Conservation (phyloP, 1,284 basidiomycete genomes). For the Melampsora abietis-canadensis region DNA sequence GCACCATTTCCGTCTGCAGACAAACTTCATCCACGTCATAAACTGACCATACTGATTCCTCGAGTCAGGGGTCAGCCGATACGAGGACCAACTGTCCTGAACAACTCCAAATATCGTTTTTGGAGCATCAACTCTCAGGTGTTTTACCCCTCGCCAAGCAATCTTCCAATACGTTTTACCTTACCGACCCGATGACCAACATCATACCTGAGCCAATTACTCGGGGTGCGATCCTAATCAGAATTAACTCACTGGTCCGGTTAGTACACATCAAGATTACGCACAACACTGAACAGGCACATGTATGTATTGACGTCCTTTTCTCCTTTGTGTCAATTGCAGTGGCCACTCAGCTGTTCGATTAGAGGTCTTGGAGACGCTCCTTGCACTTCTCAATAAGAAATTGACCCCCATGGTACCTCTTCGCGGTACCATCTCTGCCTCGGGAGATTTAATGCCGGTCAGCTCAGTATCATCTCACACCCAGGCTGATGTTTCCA, state of each 20-base stretch:
- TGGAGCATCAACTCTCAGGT: conserved; percentile 74
- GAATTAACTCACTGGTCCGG: conserved; percentile 78
- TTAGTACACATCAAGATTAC: conserved; percentile 14
- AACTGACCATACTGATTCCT: conserved; percentile 47
- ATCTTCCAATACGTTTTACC: conserved; percentile 58
- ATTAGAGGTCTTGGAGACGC: conserved; percentile 73
- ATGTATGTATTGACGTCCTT: background rate
- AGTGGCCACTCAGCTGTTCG: conserved; percentile 76
- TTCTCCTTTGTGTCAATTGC: background rate
- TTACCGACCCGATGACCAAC: conserved; percentile 47
- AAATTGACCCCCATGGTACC: conserved; percentile 78
- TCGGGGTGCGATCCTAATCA: conserved; percentile 78
- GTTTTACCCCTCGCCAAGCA: conserved; percentile 61
- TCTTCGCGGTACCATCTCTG: conserved; percentile 75
- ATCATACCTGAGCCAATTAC: conserved; percentile 86
- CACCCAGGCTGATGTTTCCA: conserved; percentile 15
- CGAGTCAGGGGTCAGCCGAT: conserved; percentile 57
- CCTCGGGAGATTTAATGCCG: conserved; percentile 62
- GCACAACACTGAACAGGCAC: background rate
- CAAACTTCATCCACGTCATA: conserved; percentile 31
- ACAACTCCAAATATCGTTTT: conserved; percentile 68
- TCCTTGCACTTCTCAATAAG: conserved; percentile 68
- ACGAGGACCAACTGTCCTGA: conserved; percentile 69
- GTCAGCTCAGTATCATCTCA: conserved; percentile 44
- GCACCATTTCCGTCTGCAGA: conserved; percentile 30